Evolutionary conservation across 2,329 filamentous ascomycete species (phyloP), one percentile per base, ranked within the genome.

Genomic region (Tolypocladium ophioglossoides): DNA sequence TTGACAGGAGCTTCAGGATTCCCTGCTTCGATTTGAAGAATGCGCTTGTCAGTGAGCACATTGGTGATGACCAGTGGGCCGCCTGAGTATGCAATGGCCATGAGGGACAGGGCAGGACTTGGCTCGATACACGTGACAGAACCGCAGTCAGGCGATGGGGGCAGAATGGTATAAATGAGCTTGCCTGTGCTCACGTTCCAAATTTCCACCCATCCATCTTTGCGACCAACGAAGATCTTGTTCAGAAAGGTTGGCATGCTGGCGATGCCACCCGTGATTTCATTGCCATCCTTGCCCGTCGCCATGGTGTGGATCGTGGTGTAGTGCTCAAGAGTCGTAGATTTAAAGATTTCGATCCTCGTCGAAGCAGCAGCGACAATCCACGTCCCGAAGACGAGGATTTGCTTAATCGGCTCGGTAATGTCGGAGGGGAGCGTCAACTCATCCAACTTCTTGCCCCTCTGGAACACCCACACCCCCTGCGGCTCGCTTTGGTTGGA

Each of bases 131-230:
- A 90, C 7, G 89, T 95, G n/a, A 97, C 88, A 16, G 87, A 78
- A 49, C 91, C 92, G 61, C 82, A 86, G 52, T 84, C 78, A 2
- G 85, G 76, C 10, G 81, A 80, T 0, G 88, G 85, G 1, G 94
- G 88, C 16, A 94, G 74, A 52, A 99, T 85, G 2, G 91, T 95
- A 70, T 96, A 95, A 32, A 99, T 83, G 53, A 96, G 78, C 69
- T 95, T 96, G 50, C 82, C 91, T 4, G 89, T 96, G 66, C 87
- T 95, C 57, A 99, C 76, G 66, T 99, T 99, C 92, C 94, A 99
- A 51, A 99, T 95, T 66, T 99, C 94, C 10, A 96, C 85, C 69
- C 85, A 87, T 8, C 94, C 94, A 68, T 99, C 91, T 58, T 81
- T 82, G 63, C 90, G 85, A 11, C 90, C 95, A 3, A 90, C 87